Conservation (phyloP, 23 red algal species). For the Rhodosorus marinus region DNA sequence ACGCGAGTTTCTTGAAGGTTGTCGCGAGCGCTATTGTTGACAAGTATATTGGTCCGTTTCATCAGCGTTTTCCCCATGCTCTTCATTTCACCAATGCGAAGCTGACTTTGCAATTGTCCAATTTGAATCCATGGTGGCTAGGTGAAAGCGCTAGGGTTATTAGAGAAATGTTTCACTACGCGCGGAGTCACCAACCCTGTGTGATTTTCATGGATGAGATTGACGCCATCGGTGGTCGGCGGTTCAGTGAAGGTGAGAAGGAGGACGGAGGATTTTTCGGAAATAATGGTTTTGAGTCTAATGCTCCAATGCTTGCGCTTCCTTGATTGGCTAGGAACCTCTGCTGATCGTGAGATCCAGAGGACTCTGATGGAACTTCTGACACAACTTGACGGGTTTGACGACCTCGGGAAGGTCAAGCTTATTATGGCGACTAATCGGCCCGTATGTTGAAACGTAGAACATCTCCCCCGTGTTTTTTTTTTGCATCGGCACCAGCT, state of each 20-base stretch:
- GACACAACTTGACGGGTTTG: constrained; percentile 94
- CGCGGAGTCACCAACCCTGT: constrained; percentile 90
- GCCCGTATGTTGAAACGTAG: too few relatives aligned
- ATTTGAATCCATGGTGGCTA: too few relatives aligned
- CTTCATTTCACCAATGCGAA: not conserved
- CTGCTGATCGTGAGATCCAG: constrained; percentile 98
- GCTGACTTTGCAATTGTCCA: not conserved
- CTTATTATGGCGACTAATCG: constrained; percentile 98
- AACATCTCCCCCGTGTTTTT: not conserved
- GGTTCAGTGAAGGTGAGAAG: constrained; percentile 92
- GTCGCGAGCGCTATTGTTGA: constrained; percentile 97
- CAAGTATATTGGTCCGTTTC: constrained; percentile 99
- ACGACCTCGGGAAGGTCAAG: constrained; percentile 93
- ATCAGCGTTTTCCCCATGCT: not conserved
- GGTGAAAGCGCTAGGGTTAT: constrained; percentile 95
- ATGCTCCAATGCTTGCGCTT: too few relatives aligned
- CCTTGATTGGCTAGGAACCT: too few relatives aligned
- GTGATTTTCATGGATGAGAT: constrained; percentile 99
- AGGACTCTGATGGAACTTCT: constrained; percentile 94
- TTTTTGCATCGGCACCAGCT: not conserved
- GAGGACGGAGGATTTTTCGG: too few relatives aligned
- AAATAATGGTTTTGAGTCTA: too few relatives aligned
- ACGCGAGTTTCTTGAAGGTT: constrained; percentile 87
- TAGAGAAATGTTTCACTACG: constrained; percentile 97
- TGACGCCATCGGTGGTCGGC: constrained; percentile 92